phyloP scores from a whole-genome alignment of 768 basidiomycete species.

The Lenzites betulinus region DNA sequence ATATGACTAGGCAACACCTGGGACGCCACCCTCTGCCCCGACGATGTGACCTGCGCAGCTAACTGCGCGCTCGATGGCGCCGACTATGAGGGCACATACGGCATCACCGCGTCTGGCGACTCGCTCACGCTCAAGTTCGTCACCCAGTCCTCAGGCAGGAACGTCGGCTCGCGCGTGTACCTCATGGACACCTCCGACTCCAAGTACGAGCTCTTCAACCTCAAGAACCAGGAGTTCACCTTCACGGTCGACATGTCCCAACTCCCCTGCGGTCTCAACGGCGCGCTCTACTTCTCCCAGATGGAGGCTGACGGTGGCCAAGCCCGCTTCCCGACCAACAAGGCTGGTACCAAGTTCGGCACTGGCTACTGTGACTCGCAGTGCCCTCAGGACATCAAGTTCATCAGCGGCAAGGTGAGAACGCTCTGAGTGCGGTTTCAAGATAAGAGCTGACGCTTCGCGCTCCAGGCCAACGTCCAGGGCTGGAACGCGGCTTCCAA shows the following conservation, averaged over 20 bases:
- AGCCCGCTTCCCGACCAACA: conserved; percentile 52
- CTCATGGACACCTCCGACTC: conserved; percentile 44
- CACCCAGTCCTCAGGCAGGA: conserved; percentile 24
- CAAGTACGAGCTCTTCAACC: conserved; percentile 51
- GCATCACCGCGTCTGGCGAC: conserved; percentile 37
- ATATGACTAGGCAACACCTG: conserved; percentile 44
- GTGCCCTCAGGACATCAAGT: conserved; percentile 61
- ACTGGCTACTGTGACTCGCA: conserved; percentile 70
- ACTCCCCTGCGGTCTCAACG: conserved; percentile 61
- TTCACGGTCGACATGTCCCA: conserved; percentile 62
- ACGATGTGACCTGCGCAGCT: conserved; percentile 47
- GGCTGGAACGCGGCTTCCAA: conserved; percentile 29
- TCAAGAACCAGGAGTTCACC: conserved; percentile 57
- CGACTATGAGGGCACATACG: conserved; percentile 39
- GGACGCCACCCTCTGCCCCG: conserved; percentile 54
- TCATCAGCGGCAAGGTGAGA: conserved; percentile 53
- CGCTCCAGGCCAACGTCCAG: conserved; percentile 33
- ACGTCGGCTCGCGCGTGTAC: conserved; percentile 47
- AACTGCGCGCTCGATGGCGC: conserved; percentile 39
- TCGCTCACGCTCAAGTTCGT: conserved; percentile 38
- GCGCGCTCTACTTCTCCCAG: conserved; percentile 59
- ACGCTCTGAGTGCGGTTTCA: conserved; percentile 15
- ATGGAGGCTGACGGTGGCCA: conserved; percentile 62
- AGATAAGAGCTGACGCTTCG: conserved; percentile 16
- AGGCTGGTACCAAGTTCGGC: conserved; percentile 61